Evolutionary conservation across 371 early-diverging fungal genomes (phyloP).

Genomic region (Mortierella sp.): DNA sequence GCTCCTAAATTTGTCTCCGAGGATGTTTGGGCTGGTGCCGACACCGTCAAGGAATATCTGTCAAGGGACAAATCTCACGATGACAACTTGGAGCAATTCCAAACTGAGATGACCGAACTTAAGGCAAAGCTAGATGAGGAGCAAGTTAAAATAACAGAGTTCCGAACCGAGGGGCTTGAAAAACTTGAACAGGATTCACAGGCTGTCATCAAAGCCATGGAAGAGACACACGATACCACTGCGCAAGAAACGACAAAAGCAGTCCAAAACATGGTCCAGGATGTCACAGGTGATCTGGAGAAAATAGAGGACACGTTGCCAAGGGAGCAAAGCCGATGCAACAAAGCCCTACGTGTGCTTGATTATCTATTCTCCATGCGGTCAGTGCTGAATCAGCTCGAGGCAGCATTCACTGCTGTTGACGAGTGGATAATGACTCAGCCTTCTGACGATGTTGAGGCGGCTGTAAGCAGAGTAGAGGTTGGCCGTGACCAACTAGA

Average conservation of each 20-base stretch:
- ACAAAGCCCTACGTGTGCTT: constrained; percentile 40
- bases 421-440: constrained; percentile 34
- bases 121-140: constrained; percentile 38
- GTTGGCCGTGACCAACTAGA: constrained; percentile 28
- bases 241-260: constrained; percentile 14
- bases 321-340: constrained; percentile 31
- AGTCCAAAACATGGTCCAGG: constrained; percentile 32
- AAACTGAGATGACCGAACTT: constrained; percentile 17
- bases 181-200: constrained; percentile 33
- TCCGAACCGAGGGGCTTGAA: constrained; percentile 20
- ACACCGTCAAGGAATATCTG: constrained; percentile 25
- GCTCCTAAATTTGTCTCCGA: constrained; percentile 36
- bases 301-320: constrained; percentile 30
- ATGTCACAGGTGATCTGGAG: constrained; percentile 21
- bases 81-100: constrained; percentile 26
- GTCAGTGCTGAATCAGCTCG: constrained; percentile 22
- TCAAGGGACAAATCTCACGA: constrained; percentile 31
- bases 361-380: constrained; percentile 40
- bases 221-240: constrained; percentile 38
- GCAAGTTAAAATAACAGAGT: constrained; percentile 23
- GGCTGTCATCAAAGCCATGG: constrained; percentile 24
- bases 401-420: constrained; percentile 33
- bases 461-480: constrained; percentile 24
- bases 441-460: constrained; percentile 30
- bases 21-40: constrained; percentile 36